Conservation (phyloP, 176 grass and related monocot species). For the Saccharum spontaneum region DNA sequence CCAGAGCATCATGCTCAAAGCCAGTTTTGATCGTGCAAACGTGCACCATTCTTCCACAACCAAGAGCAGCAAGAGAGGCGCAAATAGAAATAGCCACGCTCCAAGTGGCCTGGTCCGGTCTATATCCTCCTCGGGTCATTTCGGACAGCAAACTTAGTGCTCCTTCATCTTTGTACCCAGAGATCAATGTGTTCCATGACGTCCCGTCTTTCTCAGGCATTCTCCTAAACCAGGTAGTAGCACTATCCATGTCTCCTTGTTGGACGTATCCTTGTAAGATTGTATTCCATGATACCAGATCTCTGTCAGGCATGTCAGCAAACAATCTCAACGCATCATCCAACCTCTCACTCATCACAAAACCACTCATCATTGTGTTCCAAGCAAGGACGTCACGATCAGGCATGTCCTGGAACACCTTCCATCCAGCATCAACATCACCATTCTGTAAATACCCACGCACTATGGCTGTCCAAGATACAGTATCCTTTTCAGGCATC, state of each 20-base stretch:
- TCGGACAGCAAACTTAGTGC: constrained; percentile 51
- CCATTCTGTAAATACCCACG: constrained; percentile 62
- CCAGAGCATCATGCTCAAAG: constrained; percentile 68
- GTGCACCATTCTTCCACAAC: constrained; percentile 69
- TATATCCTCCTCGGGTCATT: constrained; percentile 66
- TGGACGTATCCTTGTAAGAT: constrained; percentile 74
- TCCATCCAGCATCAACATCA: constrained; percentile 46
- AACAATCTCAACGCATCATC: constrained; percentile 68
- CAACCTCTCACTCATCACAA: constrained; percentile 53
- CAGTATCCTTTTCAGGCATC: constrained; percentile 56
- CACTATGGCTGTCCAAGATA: constrained; percentile 70
- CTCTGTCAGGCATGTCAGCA: constrained; percentile 54
- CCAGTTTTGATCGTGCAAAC: constrained; percentile 49
- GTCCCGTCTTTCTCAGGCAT: constrained; percentile 58
- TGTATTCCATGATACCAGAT: constrained; percentile 73
- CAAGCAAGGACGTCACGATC: constrained; percentile 59
- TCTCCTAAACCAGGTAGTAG: constrained; percentile 54
- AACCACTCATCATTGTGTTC: constrained; percentile 80
- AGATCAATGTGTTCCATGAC: constrained; percentile 81
- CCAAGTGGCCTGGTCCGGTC: constrained; percentile 60
- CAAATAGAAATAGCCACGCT: constrained; percentile 65
- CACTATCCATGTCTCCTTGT: constrained; percentile 54
- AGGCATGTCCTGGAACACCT: constrained; percentile 65
- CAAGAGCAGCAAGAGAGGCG: constrained; percentile 58
- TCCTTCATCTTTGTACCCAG: constrained; percentile 54